These are phyloP conservation scores for Ballota nigra DNA, from an alignment of 257 asterid species.

Conservation along the genomic window DNA sequence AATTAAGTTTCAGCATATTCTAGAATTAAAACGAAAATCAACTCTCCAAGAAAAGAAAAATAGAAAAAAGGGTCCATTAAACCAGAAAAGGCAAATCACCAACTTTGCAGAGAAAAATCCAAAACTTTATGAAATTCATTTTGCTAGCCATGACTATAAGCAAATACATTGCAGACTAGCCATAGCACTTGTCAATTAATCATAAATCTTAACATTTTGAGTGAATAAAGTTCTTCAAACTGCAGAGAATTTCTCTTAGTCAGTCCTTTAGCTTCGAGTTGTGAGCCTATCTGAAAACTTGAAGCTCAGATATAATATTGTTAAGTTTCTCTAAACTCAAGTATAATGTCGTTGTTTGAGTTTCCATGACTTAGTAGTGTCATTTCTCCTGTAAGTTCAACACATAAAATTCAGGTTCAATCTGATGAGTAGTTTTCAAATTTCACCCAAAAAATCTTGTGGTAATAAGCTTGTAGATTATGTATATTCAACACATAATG, in stretches of 20 bases:
- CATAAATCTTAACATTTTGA: background rate
- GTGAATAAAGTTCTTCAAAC: background rate
- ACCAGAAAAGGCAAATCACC: slow-evolving; percentile 1
- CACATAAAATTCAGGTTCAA: background rate
- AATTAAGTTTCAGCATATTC: background rate
- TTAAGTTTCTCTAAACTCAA: background rate
- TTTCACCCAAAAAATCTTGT: background rate
- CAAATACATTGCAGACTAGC: background rate
- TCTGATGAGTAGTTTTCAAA: background rate
- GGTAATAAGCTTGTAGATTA: too few species aligned
- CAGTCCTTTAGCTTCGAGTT: background rate
- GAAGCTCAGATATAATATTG: background rate
- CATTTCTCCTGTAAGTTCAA: background rate
- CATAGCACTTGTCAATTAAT: background rate
- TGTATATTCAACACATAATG: too few species aligned
- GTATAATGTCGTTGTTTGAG: background rate
- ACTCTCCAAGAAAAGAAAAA: background rate
- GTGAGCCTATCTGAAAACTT: background rate
- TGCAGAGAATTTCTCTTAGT: background rate
- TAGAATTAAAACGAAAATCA: background rate
- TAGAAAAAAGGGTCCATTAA: background rate
- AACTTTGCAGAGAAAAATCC: too few species aligned
- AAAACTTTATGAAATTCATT: too few species aligned
- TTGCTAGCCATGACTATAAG: too few species aligned
- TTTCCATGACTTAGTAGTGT: background rate